Evolutionary conservation across 768 basidiomycete genomes (phyloP).

Genomic region (Amylocystis lapponica): DNA sequence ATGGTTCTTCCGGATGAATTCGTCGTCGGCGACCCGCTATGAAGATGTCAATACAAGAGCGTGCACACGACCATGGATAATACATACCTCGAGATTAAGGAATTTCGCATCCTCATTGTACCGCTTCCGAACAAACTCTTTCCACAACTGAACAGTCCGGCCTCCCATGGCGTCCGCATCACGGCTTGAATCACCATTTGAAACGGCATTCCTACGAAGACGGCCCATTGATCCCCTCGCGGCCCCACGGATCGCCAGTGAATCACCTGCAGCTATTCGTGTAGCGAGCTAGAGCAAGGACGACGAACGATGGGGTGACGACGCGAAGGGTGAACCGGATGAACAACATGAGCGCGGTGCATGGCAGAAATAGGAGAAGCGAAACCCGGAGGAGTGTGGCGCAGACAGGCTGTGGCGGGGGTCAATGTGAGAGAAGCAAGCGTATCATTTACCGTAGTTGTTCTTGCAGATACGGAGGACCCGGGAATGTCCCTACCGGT

Average conservation of each 20-base stretch:
- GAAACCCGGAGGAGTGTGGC: constrained; percentile 10
- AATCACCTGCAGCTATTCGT: constrained; percentile 40
- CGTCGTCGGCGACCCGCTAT: constrained; percentile 79
- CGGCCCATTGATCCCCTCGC: constrained; percentile 46
- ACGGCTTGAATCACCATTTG: constrained; percentile 12
- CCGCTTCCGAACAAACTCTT: constrained; percentile 64
- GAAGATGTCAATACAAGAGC: constrained; percentile 4
- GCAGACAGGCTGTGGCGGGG: constrained; percentile 17
- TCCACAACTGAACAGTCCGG: constrained; percentile 62
- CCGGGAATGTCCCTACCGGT: constrained; percentile 39
- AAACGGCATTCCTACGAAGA: constrained; percentile 54
- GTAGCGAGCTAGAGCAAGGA: constrained; percentile 34
- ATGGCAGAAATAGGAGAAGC: constrained; percentile 28
- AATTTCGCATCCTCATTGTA: constrained; percentile 67
- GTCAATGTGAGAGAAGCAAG: constrained; percentile 24
- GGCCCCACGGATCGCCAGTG: constrained; percentile 64
- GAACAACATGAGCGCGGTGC: constrained; percentile 36
- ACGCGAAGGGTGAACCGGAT: constrained; percentile 32
- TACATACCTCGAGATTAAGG: constrained; percentile 76
- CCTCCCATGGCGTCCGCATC: constrained; percentile 17
- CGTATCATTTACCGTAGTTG: constrained; percentile 65
- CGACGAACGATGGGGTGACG: constrained; percentile 19
- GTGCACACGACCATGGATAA: neutral
- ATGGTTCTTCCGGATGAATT: constrained; percentile 63
- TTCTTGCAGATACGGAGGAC: constrained; percentile 34